Evolutionary conservation across 495 filamentous ascomycete genomes (phyloP).

Genomic region (Penicillium coffeae): DNA sequence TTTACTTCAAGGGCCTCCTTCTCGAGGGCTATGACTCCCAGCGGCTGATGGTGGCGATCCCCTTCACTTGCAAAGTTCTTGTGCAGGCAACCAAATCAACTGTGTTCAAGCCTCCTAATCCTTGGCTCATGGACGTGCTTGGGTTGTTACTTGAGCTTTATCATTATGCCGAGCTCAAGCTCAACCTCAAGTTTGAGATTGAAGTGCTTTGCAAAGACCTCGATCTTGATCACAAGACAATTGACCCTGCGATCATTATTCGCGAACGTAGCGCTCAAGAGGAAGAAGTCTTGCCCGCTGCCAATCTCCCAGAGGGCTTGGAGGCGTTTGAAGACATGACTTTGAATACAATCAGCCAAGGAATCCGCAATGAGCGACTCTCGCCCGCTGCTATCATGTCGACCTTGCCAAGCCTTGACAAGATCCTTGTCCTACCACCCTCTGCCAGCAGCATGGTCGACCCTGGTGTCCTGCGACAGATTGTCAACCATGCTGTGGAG

Average conservation of each 20-base stretch:
- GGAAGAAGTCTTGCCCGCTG: slow-evolving; percentile 55
- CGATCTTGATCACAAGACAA: slow-evolving; percentile 78
- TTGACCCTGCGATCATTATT: slow-evolving; percentile 79
- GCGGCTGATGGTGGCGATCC: slow-evolving; percentile 84
- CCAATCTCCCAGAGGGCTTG: slow-evolving; percentile 60
- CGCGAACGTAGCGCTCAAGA: slow-evolving; percentile 59
- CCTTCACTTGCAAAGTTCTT: slow-evolving; percentile 94
- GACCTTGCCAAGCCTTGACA: slow-evolving; percentile 73
- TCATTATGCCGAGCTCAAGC: slow-evolving; percentile 83
- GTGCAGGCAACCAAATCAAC: slow-evolving; percentile 77
- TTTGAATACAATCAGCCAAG: slow-evolving; percentile 64
- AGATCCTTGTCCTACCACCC: slow-evolving; percentile 68
- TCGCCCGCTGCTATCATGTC: slow-evolving; percentile 69
- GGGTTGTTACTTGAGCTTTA: slow-evolving; percentile 86
- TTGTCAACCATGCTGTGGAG: slow-evolving; percentile 77
- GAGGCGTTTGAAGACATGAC: slow-evolving; percentile 77
- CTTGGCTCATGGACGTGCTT: slow-evolving; percentile 95
- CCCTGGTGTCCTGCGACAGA: slow-evolving; percentile 67
- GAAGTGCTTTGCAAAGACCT: slow-evolving; percentile 93
- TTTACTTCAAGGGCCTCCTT: slow-evolving; percentile 92
- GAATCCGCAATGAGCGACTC: slow-evolving; percentile 65
- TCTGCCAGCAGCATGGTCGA: slow-evolving; percentile 69
- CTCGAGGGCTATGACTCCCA: slow-evolving; percentile 89
- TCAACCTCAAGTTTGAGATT: slow-evolving; percentile 97
- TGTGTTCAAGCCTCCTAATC: slow-evolving; percentile 91